Conservation (phyloP, 495 filamentous ascomycete species). For the Penicillium turbatum region DNA sequence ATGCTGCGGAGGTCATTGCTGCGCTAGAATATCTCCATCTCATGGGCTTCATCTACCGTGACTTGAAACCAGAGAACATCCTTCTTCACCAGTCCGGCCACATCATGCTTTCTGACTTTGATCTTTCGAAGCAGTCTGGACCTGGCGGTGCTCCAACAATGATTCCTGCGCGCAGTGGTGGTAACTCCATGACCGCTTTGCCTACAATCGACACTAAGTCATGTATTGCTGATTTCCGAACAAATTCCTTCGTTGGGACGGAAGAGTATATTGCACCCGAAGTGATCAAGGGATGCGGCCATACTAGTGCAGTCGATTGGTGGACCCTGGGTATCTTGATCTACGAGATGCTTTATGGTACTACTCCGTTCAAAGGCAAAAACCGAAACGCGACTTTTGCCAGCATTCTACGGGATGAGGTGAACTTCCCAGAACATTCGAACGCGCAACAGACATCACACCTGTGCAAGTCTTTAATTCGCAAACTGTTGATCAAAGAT, state of each 20-base stretch:
- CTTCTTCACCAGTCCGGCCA: slow-evolving; percentile 96
- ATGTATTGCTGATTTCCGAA: slow-evolving; percentile 96
- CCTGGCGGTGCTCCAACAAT: slow-evolving; percentile 94
- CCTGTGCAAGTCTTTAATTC: slow-evolving; percentile 92
- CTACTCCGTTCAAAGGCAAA: slow-evolving; percentile 98
- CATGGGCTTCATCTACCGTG: slow-evolving; percentile 99
- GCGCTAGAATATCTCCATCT: slow-evolving; percentile 95
- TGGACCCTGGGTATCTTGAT: slow-evolving; percentile 97
- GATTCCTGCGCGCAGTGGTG: slow-evolving; percentile 74
- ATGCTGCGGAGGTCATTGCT: slow-evolving; percentile 96
- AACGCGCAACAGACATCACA: slow-evolving; percentile 83
- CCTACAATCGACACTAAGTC: slow-evolving; percentile 98
- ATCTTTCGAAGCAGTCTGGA: slow-evolving; percentile 95
- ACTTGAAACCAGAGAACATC: slow-evolving; percentile 98
- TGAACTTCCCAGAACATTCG: slow-evolving; percentile 85
- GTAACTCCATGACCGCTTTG: slow-evolving; percentile 68
- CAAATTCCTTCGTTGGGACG: slow-evolving; percentile 96
- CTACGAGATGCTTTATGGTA: slow-evolving; percentile 99
- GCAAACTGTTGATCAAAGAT: slow-evolving; percentile 96
- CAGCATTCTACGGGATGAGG: slow-evolving; percentile 93
- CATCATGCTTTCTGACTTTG: slow-evolving; percentile 99
- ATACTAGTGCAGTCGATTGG: slow-evolving; percentile 98
- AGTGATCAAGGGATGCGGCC: slow-evolving; percentile 96
- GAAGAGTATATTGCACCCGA: slow-evolving; percentile 99
- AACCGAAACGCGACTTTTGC: slow-evolving; percentile 97